Base-by-base conservation (phyloP, 1,139 yeast species). In the Hanseniaspora sp. region DNA sequence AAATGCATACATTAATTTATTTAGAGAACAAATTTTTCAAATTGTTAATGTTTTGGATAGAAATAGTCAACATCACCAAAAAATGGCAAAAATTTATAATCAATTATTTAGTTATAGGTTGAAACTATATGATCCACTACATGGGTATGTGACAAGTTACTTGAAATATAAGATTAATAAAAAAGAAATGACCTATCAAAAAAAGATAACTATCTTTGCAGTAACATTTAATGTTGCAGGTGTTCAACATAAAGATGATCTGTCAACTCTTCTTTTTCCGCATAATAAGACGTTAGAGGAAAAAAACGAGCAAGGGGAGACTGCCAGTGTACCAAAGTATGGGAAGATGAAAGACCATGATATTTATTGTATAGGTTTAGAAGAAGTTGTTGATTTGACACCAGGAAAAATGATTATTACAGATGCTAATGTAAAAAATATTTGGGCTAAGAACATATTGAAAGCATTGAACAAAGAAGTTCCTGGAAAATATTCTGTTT, bases 301-400 rank as follows among this genome's bases (percentile, higher is more conserved):
- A 4, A 58, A 66, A 34, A 78, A 86, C 56, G 39, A 43, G 9
- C 31, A 30, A 7, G 18, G 9, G 1, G n/a, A 15, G 12, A 23
- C 33, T 5, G 5, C 12, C 5, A 28, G 17, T 13, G 34, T 12
- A 12, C 17, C 18, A 13, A 29, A 42, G 18, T 29, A 29, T 42
- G 12, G 15, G 3, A 38, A 35, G 17, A 12, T 13, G 5, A 34
- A 35, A 4, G 45, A 41, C n/a, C 53, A 46, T 23, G 96, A 90
- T 65, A 65, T 92, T 18, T 86, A 85, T 44, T 79, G 85, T 33
- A 74, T 94, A 59, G 97, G 96, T 1, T 72, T 94, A 55, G 96
- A 94, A 67, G 99, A 94, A 65, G 82, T 92, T 53, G 92, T 92
- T 12, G 97, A 90, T 67, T 71, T 94, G 52, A 83, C 90, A 5